Base-by-base conservation (phyloP, 768 basidiomycete species). In the Termitomyces heimii region DNA sequence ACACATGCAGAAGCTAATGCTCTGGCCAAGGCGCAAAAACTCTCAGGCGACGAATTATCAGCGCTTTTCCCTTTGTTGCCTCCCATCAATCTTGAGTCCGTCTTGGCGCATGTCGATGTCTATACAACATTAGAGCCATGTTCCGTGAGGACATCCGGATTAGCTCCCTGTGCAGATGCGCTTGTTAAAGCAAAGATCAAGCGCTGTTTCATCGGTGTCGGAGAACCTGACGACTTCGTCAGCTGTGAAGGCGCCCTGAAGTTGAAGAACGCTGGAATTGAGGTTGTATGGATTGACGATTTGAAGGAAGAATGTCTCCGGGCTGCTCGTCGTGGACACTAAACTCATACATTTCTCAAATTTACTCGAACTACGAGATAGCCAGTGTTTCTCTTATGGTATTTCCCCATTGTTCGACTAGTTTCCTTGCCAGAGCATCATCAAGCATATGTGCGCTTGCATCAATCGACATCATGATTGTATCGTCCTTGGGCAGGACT, bases 81-180 rank as follows among this genome's bases (percentile, higher is more conserved):
- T 12, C 68, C 74, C 1, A 55, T 72, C 24, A 64, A 69, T 40
- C 58, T 82, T 45, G 74, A 81, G 54, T 73, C 83, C 14, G 65
- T 95, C 28, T 70, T 89, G 42, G 59, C 72, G 20, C 77, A 77
- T 24, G 77, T 85, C 24, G 89, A 93, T 68, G 86, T 90, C 43
- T 98, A 97, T 67, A 96, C 95, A 0, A 98, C 97, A 0, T 82
- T 99, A 77, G 97, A 99, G 67, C 97, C 96, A 10, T 99, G 97
- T 68, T 96, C 94, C 5, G 71, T 90, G 34, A 78, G 97, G 57
- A 88, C 92, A 9, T 94, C 92, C 0, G 95, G 96, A 3, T 78
- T 95, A 44, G 71, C 85, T 0, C 86, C 94, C 1, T 98, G 97
- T 68, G 86, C 92, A 10, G 83, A 94, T 59, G 88, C 89, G 3